Evolutionary conservation across 176 grass and related monocot species (phyloP), one percentile per base, ranked within the genome.

Genomic region (Dendrocalamus sinicus): DNA sequence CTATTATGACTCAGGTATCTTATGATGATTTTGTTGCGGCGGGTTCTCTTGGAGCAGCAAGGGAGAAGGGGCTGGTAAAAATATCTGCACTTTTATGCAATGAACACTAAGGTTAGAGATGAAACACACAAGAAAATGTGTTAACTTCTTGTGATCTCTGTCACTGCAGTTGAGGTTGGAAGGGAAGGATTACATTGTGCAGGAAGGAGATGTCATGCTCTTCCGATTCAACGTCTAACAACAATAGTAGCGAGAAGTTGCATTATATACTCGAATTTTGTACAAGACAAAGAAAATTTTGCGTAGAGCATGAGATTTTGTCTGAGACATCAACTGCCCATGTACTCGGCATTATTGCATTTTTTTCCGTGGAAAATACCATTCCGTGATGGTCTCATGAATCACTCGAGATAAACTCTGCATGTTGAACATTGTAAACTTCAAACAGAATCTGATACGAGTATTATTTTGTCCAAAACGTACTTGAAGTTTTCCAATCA

Each of bases 161-260:
- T 89, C 48, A 51, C 69, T 88, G 84, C 88, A 98, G 93, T 44
- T 98, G 91, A 91, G 91, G 72, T 91, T 86, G 75, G 93, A 98
- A 89, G 96, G 96, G 43, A 98, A 98, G 86, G 96, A 98, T 55
- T 98, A 98, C 73, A 40, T 90, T 69, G 91, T 98, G 55, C 83
- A 90, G 88, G 96, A 98, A 94, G 96, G 96, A 74, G 96, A 98
- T 66, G 88, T 98, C 47, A 95, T 98, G 93, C 93, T 98, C 68
- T 98, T 98, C 86, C 85, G 96, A 62, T 98, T 98, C 81, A 98
- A 98, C 63, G 93, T 98, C 40, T 98, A 70, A 98, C 28, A 62
- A 77, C 1, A 75, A 45, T 74, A 75, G 7, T 43, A 51, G 41
- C 59, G 52, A 57, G 12, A 61, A 52, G 11, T 66, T 75, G 14